A percentile compares a stretch with the other conserved stretches of the same genome.
phyloP scores from a whole-genome alignment of 176 grass and related monocot species.

The Olyra latifolia region DNA sequence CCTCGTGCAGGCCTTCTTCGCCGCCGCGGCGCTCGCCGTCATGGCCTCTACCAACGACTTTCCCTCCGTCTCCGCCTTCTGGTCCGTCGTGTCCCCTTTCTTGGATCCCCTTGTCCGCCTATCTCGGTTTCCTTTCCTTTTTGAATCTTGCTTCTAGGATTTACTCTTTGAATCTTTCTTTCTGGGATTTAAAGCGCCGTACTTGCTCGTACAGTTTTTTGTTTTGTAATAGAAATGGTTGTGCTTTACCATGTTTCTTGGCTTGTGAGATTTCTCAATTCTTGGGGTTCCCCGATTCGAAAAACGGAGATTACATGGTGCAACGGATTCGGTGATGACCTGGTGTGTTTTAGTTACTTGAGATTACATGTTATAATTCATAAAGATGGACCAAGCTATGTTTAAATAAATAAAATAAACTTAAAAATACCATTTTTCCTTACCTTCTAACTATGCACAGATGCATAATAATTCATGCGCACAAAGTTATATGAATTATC shows the following conservation, averaged over 20 bases:
- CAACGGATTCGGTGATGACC: background rate
- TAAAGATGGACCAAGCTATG: background rate
- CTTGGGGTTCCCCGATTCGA: background rate
- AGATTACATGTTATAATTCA: background rate
- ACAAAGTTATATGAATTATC: background rate
- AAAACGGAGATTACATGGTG: background rate
- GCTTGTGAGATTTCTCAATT: background rate
- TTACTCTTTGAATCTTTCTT: background rate
- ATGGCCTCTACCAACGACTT: slow-evolving; percentile 89
- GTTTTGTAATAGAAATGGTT: background rate
- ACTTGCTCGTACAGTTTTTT: background rate
- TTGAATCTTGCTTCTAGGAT: background rate
- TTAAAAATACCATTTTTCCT: background rate
- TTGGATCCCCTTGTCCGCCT: background rate
- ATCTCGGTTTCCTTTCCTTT: background rate
- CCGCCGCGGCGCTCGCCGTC: slow-evolving; percentile 63
- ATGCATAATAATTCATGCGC: background rate
- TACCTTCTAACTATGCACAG: background rate
- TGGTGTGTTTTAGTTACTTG: background rate
- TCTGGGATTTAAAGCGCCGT: background rate
- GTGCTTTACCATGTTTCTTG: background rate
- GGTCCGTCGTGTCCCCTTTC: slow-evolving; percentile 33
- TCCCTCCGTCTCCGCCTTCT: slow-evolving; percentile 84
- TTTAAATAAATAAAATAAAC: background rate
- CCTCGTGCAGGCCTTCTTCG: slow-evolving; percentile 65